These are phyloP conservation scores for Rhizopogon sp. DNA, from an alignment of 768 basidiomycete genomes.

Conservation along the genomic window DNA sequence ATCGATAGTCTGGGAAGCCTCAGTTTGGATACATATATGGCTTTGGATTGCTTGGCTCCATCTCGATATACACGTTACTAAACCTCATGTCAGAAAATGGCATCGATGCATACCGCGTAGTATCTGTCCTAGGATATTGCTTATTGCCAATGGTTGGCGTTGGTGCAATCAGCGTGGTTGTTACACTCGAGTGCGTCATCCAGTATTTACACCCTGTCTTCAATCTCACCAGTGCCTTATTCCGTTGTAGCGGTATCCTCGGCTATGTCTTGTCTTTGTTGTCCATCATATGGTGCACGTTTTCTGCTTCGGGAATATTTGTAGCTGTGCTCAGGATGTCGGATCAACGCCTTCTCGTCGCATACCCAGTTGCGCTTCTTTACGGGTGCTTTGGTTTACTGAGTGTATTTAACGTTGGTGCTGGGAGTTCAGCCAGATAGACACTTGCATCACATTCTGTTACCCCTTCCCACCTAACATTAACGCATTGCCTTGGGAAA, in stretches of 20 bases:
- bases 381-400: conserved; percentile 94
- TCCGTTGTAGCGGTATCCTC: conserved; percentile 56
- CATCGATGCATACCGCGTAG: conserved; percentile 93
- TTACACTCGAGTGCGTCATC: conserved; percentile 77
- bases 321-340: conserved; percentile 94
- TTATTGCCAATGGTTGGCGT: conserved; percentile 95
- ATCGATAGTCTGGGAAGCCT: conserved; percentile 85
- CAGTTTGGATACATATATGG: conserved; percentile 99
- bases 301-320: conserved; percentile 93
- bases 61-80: conserved; percentile 88
- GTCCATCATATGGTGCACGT: conserved; percentile 95
- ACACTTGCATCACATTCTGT: neutral
- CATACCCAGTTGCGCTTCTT: conserved; percentile 91
- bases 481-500: neutral
- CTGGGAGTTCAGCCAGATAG: conserved; percentile 28
- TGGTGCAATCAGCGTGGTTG: conserved; percentile 80
- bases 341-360: conserved; percentile 90
- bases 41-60: conserved; percentile 90
- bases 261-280: conserved; percentile 81
- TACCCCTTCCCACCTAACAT: conserved; percentile 1
- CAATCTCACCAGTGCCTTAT: neutral
- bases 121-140: conserved; percentile 95
- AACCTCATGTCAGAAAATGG: conserved; percentile 96
- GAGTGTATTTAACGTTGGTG: conserved; percentile 76
- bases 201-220: conserved; percentile 8